These are phyloP conservation scores for Lathyrus oleraceus DNA, from an alignment of 306 rosid species.

Conservation along the genomic window DNA sequence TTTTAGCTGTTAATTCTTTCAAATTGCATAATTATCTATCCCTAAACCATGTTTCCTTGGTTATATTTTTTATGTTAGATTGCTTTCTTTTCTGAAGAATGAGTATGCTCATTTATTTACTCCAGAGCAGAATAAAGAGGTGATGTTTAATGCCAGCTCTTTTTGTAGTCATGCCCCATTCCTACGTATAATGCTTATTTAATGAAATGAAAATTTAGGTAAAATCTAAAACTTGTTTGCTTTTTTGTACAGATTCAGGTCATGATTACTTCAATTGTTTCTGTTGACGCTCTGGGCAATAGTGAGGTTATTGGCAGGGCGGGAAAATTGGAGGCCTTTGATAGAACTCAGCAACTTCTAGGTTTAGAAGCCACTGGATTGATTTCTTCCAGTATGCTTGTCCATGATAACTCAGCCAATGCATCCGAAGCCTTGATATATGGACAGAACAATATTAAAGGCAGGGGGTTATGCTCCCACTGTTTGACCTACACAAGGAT, in stretches of 20 bases:
- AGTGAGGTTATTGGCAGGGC: conserved; percentile 36
- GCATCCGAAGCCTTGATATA: conserved; percentile 43
- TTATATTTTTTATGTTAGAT: conserved; percentile 52
- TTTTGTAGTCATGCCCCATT: conserved; percentile 21
- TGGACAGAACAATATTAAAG: conserved; percentile 56
- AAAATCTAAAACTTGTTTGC: conserved; percentile 37
- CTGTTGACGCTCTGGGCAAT: conserved; percentile 31
- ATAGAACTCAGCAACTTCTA: conserved; percentile 36
- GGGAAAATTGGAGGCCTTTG: conserved; percentile 34
- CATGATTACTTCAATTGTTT: conserved; percentile 49
- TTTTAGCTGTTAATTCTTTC: background rate
- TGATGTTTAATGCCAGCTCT: conserved; percentile 38
- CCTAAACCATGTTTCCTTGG: conserved; percentile 39
- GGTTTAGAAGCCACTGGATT: conserved; percentile 37
- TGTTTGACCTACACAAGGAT: conserved; percentile 93
- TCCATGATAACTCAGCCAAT: conserved; percentile 26
- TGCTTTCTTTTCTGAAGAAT: conserved; percentile 60
- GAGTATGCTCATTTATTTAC: conserved; percentile 49
- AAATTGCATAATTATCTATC: conserved; percentile 6
- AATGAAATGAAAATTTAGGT: conserved; percentile 30
- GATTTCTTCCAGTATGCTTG: conserved; percentile 47
- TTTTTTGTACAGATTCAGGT: conserved; percentile 58
- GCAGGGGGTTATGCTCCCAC: conserved; percentile 73
- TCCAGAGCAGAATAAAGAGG: conserved; percentile 67
- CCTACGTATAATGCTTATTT: background rate